phyloP scores from a whole-genome alignment of 305 asterid genomes.

The Striga hermonthica region DNA sequence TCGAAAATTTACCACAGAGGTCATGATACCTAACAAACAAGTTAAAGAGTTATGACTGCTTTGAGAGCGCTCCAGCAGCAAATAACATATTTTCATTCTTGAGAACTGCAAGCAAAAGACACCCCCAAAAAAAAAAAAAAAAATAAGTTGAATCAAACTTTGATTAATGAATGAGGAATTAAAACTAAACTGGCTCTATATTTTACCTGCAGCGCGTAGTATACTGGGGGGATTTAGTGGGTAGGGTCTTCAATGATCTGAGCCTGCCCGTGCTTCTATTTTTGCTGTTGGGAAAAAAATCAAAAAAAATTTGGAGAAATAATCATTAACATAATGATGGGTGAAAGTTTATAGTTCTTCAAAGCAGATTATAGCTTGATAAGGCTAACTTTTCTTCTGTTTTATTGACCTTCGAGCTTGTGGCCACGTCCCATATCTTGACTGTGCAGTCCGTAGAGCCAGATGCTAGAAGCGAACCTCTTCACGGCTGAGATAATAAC shows the following conservation, averaged over 20 bases:
- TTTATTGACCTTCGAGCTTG: constrained; percentile 65
- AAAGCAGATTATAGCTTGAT: not conserved
- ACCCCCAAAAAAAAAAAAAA: constrained; percentile 20
- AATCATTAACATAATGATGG: not conserved
- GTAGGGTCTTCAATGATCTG: constrained; percentile 76
- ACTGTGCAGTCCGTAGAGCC: constrained; percentile 98
- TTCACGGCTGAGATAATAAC: constrained; percentile 75
- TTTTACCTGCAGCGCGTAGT: constrained; percentile 75
- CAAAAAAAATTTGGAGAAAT: not conserved
- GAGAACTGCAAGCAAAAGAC: constrained; percentile 60
- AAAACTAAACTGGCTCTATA: not conserved
- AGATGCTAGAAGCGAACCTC: constrained; percentile 95
- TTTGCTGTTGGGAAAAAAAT: constrained; percentile 41
- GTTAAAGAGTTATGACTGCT: constrained; percentile 27
- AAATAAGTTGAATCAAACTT: constrained; percentile 10
- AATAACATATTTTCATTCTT: constrained; percentile 84
- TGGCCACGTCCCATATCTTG: constrained; percentile 88
- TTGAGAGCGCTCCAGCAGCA: constrained; percentile 90
- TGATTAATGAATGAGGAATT: constrained; percentile 1
- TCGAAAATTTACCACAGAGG: too few relatives aligned
- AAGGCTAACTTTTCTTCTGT: constrained; percentile 68
- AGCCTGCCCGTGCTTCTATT: constrained; percentile 62
- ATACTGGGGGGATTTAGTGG: constrained; percentile 86
- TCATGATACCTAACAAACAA: too few relatives aligned
- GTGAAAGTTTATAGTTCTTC: not conserved